Evolutionary conservation across 106 monocot species (phyloP).

Genomic region (Xerophyta viscosa): DNA sequence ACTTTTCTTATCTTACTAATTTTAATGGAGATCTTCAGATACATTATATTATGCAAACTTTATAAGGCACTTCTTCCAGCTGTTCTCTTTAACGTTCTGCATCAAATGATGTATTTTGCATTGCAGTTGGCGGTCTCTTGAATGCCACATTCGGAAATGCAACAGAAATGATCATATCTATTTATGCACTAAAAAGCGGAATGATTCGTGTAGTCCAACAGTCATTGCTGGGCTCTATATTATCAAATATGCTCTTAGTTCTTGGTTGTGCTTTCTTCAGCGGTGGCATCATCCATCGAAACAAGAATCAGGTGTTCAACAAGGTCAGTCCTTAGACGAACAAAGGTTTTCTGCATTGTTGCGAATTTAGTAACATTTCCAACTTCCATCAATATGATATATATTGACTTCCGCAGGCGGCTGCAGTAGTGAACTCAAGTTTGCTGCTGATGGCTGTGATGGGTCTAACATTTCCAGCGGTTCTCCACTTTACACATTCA

Average conservation of each 20-base stretch:
- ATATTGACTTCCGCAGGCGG: conserved; percentile 34
- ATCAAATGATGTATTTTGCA: neutral
- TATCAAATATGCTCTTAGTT: conserved; percentile 99
- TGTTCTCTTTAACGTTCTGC: neutral
- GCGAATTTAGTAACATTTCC: too few relatives aligned
- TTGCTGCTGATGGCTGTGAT: conserved; percentile 94
- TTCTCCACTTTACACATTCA: conserved; percentile 94
- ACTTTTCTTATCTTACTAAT: too few relatives aligned
- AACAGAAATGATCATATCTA: conserved; percentile 95
- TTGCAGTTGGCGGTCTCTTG: conserved; percentile 86
- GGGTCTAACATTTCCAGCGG: conserved; percentile 91
- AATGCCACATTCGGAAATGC: conserved; percentile 99
- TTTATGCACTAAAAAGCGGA: conserved; percentile 81
- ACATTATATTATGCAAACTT: neutral
- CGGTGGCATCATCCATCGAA: conserved; percentile 66
- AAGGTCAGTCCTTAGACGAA: conserved; percentile 39
- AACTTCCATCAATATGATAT: too few relatives aligned
- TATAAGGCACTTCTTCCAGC: neutral
- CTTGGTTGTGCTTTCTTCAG: conserved; percentile 95
- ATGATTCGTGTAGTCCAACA: conserved; percentile 98
- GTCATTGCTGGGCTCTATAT: conserved; percentile 86
- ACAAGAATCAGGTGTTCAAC: conserved; percentile 84
- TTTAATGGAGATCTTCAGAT: too few relatives aligned
- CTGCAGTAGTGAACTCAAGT: conserved; percentile 93
- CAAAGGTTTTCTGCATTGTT: too few relatives aligned